Evolutionary conservation across 2,329 filamentous ascomycete genomes (phyloP), one percentile per base, ranked within the genome.

Genomic region (Penicillium decumbens): DNA sequence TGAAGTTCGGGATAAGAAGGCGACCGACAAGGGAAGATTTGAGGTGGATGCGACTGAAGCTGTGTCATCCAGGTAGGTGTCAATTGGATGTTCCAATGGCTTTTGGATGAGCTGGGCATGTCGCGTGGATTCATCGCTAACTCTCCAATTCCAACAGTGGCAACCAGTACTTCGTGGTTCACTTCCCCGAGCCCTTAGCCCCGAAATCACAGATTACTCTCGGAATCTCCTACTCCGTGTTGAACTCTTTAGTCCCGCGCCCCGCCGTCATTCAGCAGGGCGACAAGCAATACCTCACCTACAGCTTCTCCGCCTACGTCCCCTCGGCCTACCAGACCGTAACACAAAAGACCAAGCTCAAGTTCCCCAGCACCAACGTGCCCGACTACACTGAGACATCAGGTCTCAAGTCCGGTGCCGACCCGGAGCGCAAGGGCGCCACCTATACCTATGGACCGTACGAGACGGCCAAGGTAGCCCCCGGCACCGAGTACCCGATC

Each of bases 311-410:
- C 53, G 87, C 88, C 58, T 95, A 95, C 72, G 81, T 79, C 41
- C 85, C 85, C 13, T 95, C 89, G 8, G 85, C 87, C 53, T 98
- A 98, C 75, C 75, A 80, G 15, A 96, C 90, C 12, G 71, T 81
- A 63, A 95, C 95, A 76, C 93, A 98, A 71, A 96, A 96, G 82
- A 97, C 93, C 33, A 95, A 97, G 73, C 74, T 98, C 73, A 96
- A 96, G 77, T 84, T 95, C 61, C 81, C 88, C 41, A 86, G 82
- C 47, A 75, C 80, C 56, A 85, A 88, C 61, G 80, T 95, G 25
- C 87, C 90, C 49, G 89, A 96, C 66, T 95, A 89, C 72, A 95
- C 89, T 46, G 84, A 81, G 56, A 79, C 95, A 15, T 77, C 80
- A 18, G 72, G 75, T 9, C 70, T 79, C 41, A 83, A 80, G 59